Conservation (phyloP, 208 protist genomes). For the Leishmania mexicana region DNA sequence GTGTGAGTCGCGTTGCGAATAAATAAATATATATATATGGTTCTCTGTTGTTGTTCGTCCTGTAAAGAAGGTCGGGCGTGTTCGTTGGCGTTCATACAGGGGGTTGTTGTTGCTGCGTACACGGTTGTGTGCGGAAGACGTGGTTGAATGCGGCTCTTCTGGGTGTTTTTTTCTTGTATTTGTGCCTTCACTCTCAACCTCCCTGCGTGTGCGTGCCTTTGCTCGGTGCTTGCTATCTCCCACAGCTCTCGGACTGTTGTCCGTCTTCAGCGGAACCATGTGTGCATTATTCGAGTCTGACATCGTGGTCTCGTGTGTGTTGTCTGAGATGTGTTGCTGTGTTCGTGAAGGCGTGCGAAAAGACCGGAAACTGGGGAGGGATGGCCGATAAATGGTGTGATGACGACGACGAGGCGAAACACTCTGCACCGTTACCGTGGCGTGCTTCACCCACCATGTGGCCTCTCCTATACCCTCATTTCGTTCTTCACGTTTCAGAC, state of each 20-base stretch:
- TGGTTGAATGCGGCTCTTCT: neutral
- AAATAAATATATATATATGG: no score
- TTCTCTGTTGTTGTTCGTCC: neutral
- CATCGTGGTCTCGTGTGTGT: neutral
- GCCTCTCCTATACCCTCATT: neutral
- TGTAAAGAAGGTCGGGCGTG: neutral
- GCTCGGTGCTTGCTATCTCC: no score
- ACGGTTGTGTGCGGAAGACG: no score
- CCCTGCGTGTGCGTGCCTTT: no score
- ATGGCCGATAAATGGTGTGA: neutral
- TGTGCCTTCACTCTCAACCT: neutral
- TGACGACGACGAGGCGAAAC: neutral
- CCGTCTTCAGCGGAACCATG: no score
- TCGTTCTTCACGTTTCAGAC: neutral
- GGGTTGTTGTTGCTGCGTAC: no score
- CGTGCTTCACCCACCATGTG: neutral
- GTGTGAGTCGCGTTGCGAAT: no score
- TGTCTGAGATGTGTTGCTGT: neutral
- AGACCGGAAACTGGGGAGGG: neutral
- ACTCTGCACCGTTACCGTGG: neutral
- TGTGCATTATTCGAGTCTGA: no score
- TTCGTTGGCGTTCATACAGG: no score
- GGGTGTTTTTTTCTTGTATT: neutral
- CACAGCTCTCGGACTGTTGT: no score
- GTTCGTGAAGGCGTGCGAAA: neutral